Evolutionary conservation across 1,139 yeast species (phyloP), one percentile per base, ranked within the genome.

Genomic region (Neolecta irregularis): DNA sequence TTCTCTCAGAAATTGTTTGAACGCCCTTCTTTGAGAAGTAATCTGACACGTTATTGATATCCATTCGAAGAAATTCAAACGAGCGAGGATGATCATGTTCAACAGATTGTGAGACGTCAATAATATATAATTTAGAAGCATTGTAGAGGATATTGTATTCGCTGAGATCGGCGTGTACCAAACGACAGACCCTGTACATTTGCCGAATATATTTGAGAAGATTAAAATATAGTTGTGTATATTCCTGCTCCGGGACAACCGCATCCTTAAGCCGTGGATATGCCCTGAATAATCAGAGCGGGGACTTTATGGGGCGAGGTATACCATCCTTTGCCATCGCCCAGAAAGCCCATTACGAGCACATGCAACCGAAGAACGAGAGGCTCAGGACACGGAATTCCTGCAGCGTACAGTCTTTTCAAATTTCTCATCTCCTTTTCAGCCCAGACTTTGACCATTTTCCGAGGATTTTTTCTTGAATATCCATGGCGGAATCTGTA

Each of bases 81-180:
- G 94, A 79, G 79, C 81, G 83, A 5, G 96, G 98, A 55, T 91
- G 99, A 48, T 85, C 95, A 16, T 93, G 96, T 54, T 91, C 96
- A 19, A 91, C 98, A 24, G 92, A 75, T 53, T 91, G 99, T 1
- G 96, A 85, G 15, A 91, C 99, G 60, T 91, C 99, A 47, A 91
- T 80, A 41, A 91, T 80, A 56, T 78, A 83, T 24, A 91, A 60
- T 49, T 72, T 68, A 31, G 68, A 74, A n/a, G 79, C 52, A 52
- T 85, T 95, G 45, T 61, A 62, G 18, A 91, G 78, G 42, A 91
- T 78, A 52, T 91, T 91, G 58, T 91, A 91, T 55, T 91, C 99
- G 46, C 93, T 77, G 53, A 91, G 63, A 64, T 91, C 99, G 0
- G 98, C 98, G 60, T 91, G 99, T 8, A 91, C 93, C 33, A 91